Evolutionary conservation across 257 asterid genomes (phyloP).

Genomic region (Coffea canephora): DNA sequence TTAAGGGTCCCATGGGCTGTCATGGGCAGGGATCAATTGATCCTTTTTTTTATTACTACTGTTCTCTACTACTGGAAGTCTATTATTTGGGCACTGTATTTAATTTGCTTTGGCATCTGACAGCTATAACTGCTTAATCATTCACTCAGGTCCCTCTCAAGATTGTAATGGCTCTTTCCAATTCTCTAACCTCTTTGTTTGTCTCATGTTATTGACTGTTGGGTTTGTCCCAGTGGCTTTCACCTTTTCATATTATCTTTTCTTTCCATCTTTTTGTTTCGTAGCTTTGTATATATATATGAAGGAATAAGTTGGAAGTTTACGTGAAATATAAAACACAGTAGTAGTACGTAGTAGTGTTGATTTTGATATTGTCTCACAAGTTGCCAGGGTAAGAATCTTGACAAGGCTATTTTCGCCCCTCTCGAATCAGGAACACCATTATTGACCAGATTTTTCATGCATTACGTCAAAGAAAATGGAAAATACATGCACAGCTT

Average conservation of each 20-base stretch:
- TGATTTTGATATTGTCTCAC: background rate
- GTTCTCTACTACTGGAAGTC: background rate
- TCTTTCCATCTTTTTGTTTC: background rate
- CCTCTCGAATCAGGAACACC: background rate
- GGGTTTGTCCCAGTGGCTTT: background rate
- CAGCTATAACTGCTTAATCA: slow-evolving; percentile 11
- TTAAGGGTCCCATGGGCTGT: slow-evolving; percentile 3
- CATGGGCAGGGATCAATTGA: background rate
- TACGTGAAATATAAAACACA: background rate
- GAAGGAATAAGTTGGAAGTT: background rate
- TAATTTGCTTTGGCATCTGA: slow-evolving; percentile 5
- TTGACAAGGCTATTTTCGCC: background rate
- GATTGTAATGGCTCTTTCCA: background rate
- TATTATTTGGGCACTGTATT: background rate
- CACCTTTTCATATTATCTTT: too few species aligned
- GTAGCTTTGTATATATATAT: background rate
- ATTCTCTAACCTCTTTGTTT: background rate
- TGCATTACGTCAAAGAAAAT: background rate
- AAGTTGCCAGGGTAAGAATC: background rate
- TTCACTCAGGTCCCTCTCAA: slow-evolving; percentile 2
- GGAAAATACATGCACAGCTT: background rate
- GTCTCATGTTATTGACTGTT: background rate
- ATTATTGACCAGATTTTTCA: background rate
- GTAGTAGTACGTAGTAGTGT: background rate
- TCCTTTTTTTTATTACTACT: background rate